Conservation (phyloP, 768 basidiomycete genomes). For the Pulveroboletus sp. region DNA sequence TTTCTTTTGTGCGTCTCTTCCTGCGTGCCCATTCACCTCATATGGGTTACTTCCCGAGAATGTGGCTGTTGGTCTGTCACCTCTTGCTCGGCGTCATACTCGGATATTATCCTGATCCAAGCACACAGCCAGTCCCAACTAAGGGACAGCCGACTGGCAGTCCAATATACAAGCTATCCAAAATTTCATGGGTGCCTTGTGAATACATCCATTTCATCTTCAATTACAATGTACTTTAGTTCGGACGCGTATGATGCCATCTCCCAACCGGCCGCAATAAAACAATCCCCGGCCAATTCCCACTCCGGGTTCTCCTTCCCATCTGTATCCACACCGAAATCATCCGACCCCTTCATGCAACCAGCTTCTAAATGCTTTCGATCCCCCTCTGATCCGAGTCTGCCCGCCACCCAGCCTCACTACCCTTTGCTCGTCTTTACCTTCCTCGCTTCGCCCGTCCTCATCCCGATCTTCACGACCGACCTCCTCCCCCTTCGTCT, state of each 20-base stretch:
- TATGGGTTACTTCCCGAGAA: conserved; percentile 71
- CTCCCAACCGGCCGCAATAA: conserved; percentile 32
- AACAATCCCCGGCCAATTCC: too few relatives aligned
- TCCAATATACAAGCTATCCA: conserved; percentile 88
- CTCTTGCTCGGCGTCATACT: conserved; percentile 64
- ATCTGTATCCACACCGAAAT: too few relatives aligned
- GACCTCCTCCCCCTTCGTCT: conserved; percentile 46
- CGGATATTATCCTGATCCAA: conserved; percentile 49
- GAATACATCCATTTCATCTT: conserved; percentile 22
- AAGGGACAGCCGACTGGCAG: conserved; percentile 76
- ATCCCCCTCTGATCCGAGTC: too few relatives aligned
- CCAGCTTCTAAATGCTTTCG: too few relatives aligned
- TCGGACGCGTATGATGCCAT: conserved; percentile 57
- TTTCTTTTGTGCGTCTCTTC: conserved; percentile 63
- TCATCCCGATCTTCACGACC: conserved; percentile 38
- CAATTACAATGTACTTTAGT: conserved; percentile 33
- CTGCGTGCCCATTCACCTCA: not conserved
- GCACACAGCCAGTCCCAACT: conserved; percentile 37
- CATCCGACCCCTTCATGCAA: too few relatives aligned
- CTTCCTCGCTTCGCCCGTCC: conserved; percentile 40
- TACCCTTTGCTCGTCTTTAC: conserved; percentile 36
- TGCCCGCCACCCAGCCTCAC: not conserved
- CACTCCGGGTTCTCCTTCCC: too few relatives aligned
- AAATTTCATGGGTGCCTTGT: conserved; percentile 86
- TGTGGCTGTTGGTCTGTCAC: conserved; percentile 69